Percentiles rank a stretch among this genome's conserved stretches.
Evolutionary conservation across 495 filamentous ascomycete genomes (phyloP).

Genomic region (Amniculicola lignicola): DNA sequence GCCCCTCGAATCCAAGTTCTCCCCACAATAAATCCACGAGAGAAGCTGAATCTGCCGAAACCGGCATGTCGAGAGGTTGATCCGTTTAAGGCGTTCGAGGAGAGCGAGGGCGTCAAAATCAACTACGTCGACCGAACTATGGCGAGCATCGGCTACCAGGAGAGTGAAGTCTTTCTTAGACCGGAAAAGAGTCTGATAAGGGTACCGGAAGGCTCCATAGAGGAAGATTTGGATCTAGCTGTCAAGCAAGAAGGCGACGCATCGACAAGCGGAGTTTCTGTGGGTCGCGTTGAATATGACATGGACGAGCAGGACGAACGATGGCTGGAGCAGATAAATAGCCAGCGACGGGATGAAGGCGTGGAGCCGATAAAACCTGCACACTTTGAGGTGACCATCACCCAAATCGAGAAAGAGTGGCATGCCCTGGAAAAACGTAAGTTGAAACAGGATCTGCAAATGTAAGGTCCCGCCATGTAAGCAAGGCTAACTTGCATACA

Average conservation of each 20-base stretch:
- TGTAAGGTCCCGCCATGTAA: too few relatives aligned
- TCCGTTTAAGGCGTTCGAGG: conserved; percentile 60
- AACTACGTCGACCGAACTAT: conserved; percentile 86
- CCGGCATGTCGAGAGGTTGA: conserved; percentile 57
- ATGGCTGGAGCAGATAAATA: conserved; percentile 86
- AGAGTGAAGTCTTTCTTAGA: conserved; percentile 80
- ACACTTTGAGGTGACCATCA: conserved; percentile 95
- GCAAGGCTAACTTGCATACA: conserved; percentile 18
- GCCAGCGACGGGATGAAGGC: conserved; percentile 64
- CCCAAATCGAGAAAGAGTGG: conserved; percentile 98
- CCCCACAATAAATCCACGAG: conserved; percentile 64
- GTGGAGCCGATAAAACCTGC: conserved; percentile 83
- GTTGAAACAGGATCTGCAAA: too few relatives aligned
- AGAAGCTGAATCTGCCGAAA: conserved; percentile 63
- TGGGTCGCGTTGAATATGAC: conserved; percentile 92
- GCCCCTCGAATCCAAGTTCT: conserved; percentile 58
- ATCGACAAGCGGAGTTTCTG: conserved; percentile 44
- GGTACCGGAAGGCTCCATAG: conserved; percentile 68
- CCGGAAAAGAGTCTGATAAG: conserved; percentile 76
- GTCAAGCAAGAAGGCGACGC: conserved; percentile 59
- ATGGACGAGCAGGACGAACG: conserved; percentile 99
- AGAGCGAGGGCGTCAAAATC: conserved; percentile 57
- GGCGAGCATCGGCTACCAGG: conserved; percentile 92
- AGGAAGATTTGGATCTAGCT: conserved; percentile 75
- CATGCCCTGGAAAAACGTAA: conserved; percentile 84